Conservation (phyloP, 2,329 filamentous ascomycete species). For the Davidsoniella eucalypti region DNA sequence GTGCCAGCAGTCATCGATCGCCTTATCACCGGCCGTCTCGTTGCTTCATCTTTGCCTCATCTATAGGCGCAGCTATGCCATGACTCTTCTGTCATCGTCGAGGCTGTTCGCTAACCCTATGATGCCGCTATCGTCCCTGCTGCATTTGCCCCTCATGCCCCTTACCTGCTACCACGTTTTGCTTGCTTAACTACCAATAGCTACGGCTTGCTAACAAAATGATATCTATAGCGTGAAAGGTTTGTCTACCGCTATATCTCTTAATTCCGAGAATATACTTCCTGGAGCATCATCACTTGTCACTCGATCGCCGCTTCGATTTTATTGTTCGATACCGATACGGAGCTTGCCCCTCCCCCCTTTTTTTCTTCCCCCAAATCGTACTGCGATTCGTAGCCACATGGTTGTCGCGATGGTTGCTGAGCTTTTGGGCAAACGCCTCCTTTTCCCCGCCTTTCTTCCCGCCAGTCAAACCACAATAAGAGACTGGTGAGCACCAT, state of each 20-base stretch:
- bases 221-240: constrained; percentile 11
- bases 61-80: too few relatives aligned
- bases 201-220: constrained; percentile 5
- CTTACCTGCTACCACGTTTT: not conserved
- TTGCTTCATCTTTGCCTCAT: too few relatives aligned
- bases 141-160: not conserved
- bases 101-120: too few relatives aligned
- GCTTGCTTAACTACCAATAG: not conserved
- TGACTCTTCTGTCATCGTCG: too few relatives aligned
- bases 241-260: constrained; percentile 4
- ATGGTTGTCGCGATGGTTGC: constrained; percentile 4
- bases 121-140: not conserved
- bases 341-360: not conserved
- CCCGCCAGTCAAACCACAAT: not conserved
- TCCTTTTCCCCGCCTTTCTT: constrained; percentile 7
- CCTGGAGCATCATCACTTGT: constrained; percentile 1
- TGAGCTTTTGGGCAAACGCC: constrained; percentile 1
- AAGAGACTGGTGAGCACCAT: not conserved
- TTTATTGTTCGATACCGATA: not conserved
- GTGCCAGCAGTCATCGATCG: too few relatives aligned
- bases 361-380: not conserved
- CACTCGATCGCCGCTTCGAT: not conserved
- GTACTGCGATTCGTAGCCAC: not conserved
- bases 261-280: not conserved
- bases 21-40: too few relatives aligned